Percentiles rank a stretch among this genome's conserved stretches.
Evolutionary conservation across 495 filamentous ascomycete genomes (phyloP).

Genomic region (Entonaema liquescens): DNA sequence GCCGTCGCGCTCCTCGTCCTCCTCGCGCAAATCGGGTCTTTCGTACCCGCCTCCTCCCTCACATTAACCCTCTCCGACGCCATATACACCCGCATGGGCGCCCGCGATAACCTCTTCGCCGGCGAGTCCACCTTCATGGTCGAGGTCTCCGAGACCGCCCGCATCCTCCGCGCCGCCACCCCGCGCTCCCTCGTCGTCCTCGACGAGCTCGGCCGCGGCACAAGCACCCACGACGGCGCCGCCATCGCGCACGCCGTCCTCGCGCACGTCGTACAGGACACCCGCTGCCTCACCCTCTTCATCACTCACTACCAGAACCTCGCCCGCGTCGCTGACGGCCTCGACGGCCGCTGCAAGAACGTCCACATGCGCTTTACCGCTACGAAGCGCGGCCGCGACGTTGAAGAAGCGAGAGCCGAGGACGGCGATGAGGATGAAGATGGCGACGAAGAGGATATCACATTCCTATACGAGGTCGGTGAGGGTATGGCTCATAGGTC

Average conservation of each 20-base stretch:
- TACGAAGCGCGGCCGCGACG: slow-evolving; percentile 31
- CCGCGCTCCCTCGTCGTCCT: slow-evolving; percentile 84
- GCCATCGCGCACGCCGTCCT: slow-evolving; percentile 95
- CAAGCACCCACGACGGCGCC: slow-evolving; percentile 92
- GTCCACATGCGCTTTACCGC: slow-evolving; percentile 87
- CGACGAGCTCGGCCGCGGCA: slow-evolving; percentile 95
- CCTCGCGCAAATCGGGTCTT: slow-evolving; percentile 94
- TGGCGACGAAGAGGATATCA: slow-evolving; percentile 66
- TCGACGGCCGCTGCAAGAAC: slow-evolving; percentile 71
- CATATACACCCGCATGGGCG: slow-evolving; percentile 96
- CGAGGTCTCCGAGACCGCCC: slow-evolving; percentile 88
- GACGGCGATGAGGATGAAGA: slow-evolving; percentile 43
- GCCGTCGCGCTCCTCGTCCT: slow-evolving; percentile 90
- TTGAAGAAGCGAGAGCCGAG: slow-evolving; percentile 37
- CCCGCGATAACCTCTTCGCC: slow-evolving; percentile 94
- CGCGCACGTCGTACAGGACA: slow-evolving; percentile 78
- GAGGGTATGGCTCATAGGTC: slow-evolving; percentile 92
- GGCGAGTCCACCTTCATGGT: slow-evolving; percentile 99
- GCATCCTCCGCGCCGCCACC: slow-evolving; percentile 89
- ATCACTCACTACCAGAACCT: slow-evolving; percentile 97
- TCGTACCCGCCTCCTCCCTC: slow-evolving; percentile 83
- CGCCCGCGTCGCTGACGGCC: slow-evolving; percentile 72
- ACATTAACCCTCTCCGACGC: slow-evolving; percentile 84
- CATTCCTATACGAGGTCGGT: slow-evolving; percentile 82
- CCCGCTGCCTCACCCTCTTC: slow-evolving; percentile 83